phyloP scores from a whole-genome alignment of 495 filamentous ascomycete species.

The Tuber umbilicatum region DNA sequence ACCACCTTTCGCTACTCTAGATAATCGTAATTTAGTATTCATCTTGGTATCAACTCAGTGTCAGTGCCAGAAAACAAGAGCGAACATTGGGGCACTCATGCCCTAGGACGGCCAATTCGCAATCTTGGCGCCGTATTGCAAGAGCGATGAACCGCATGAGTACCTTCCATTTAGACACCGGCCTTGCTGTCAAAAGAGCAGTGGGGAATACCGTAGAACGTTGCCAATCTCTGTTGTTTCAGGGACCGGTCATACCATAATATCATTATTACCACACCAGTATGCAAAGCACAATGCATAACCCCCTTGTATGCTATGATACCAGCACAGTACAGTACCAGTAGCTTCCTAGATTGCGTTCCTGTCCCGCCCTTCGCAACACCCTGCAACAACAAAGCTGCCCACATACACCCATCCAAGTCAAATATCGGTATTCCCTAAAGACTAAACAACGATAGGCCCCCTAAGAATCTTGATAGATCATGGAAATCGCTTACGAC shows the following conservation, averaged over 20 bases:
- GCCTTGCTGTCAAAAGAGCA: background rate
- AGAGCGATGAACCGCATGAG: background rate
- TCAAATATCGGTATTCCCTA: background rate
- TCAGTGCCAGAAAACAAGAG: background rate
- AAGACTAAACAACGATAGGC: background rate
- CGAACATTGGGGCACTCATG: background rate
- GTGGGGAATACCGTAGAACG: background rate
- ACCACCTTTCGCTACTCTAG: background rate
- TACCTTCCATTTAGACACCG: background rate
- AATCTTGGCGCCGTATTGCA: background rate
- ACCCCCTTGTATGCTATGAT: background rate
- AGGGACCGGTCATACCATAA: background rate
- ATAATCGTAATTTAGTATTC: background rate
- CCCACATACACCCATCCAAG: background rate
- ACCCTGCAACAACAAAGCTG: background rate
- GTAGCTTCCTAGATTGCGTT: background rate
- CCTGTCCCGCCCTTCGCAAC: background rate
- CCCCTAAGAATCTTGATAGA: slow-evolving; percentile 28
- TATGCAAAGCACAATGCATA: background rate
- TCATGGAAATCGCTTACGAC: slow-evolving; percentile 96
- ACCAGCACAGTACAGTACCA: too few relatives aligned
- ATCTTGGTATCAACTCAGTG: background rate
- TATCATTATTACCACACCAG: too few relatives aligned
- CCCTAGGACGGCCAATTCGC: background rate
- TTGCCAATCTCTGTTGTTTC: background rate